Evolutionary conservation across 2,329 filamentous ascomycete species (phyloP).

Genomic region (Colletotrichum liriopes): DNA sequence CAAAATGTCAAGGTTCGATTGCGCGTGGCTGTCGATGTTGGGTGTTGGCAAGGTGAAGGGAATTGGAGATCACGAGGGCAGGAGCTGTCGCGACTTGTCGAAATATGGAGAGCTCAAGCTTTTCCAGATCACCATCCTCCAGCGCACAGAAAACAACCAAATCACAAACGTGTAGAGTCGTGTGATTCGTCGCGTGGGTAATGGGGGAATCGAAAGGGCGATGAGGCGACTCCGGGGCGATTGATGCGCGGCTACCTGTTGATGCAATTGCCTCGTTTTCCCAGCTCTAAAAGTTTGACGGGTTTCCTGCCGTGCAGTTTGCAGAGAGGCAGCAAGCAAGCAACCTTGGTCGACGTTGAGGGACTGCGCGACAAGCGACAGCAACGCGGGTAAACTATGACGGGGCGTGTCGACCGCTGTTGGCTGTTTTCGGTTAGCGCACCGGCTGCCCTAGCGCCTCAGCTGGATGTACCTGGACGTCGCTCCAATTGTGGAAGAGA

Average conservation of each 20-base stretch:
- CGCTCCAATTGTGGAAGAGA: no score
- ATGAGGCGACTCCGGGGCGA: conserved; percentile 11
- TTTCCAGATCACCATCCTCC: conserved; percentile 42
- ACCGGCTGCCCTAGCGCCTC: conserved; percentile 17
- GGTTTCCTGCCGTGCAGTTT: conserved; percentile 20
- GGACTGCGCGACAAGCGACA: conserved; percentile 40
- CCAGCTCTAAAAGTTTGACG: conserved; percentile 21
- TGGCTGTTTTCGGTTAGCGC: conserved; percentile 34
- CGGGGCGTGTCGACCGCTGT: conserved; percentile 33
- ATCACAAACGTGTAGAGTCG: conserved; percentile 13
- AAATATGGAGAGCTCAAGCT: conserved; percentile 42
- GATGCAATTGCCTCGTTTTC: conserved; percentile 30
- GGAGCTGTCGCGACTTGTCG: conserved; percentile 43
- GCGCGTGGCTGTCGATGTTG: background rate
- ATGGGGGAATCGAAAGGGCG: conserved; percentile 3
- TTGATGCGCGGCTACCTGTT: conserved; percentile 9
- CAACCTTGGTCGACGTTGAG: conserved; percentile 31
- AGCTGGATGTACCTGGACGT: background rate
- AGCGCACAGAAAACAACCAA: conserved; percentile 24
- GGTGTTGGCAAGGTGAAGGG: background rate
- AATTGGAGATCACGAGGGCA: conserved; percentile 26
- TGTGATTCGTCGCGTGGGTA: background rate
- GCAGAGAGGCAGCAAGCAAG: conserved; percentile 15
- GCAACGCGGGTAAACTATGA: conserved; percentile 41
- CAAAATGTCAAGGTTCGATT: conserved; percentile 1